Evolutionary conservation across 106 monocot species (phyloP).

Genomic region (Triglochin maritima): DNA sequence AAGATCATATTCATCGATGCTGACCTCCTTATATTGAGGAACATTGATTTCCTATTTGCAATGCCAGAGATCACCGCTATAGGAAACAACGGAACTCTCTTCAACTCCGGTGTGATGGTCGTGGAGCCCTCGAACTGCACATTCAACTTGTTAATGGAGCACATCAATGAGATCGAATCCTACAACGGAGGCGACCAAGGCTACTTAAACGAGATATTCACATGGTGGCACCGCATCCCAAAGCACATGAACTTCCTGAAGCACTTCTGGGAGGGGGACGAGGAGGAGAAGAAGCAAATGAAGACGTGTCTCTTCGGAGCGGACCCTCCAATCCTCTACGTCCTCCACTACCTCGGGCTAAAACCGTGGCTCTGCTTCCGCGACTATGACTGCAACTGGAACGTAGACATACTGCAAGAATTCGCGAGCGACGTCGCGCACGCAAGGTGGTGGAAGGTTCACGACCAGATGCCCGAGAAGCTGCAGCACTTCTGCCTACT

Average conservation of each 20-base stretch:
- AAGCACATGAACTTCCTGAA: slow-evolving; percentile 68
- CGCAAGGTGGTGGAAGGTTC: slow-evolving; percentile 62
- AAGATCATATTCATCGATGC: slow-evolving; percentile 56
- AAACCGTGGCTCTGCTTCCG: slow-evolving; percentile 74
- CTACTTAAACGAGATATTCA: slow-evolving; percentile 68
- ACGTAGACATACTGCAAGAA: slow-evolving; percentile 31
- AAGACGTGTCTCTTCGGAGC: slow-evolving; percentile 44
- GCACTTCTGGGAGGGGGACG: slow-evolving; percentile 62
- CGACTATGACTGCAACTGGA: slow-evolving; percentile 76
- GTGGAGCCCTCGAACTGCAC: slow-evolving; percentile 50
- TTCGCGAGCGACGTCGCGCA: slow-evolving; percentile 71
- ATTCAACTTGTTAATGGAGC: slow-evolving; percentile 40
- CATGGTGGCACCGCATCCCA: slow-evolving; percentile 73
- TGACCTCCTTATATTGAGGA: slow-evolving; percentile 36
- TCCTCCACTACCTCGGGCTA: slow-evolving; percentile 55
- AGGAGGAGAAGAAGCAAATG: slow-evolving; percentile 32
- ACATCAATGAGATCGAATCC: slow-evolving; percentile 46
- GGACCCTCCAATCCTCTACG: slow-evolving; percentile 49
- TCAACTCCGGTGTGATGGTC: slow-evolving; percentile 65
- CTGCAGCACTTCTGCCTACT: slow-evolving; percentile 45
- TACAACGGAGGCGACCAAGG: slow-evolving; percentile 76
- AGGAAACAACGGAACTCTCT: slow-evolving; percentile 38
- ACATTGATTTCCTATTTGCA: slow-evolving; percentile 36
- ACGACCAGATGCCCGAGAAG: slow-evolving; percentile 46
- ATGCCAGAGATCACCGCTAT: slow-evolving; percentile 47